Conservation (phyloP, 129 eudicot genomes). For the Artemisia annua region DNA sequence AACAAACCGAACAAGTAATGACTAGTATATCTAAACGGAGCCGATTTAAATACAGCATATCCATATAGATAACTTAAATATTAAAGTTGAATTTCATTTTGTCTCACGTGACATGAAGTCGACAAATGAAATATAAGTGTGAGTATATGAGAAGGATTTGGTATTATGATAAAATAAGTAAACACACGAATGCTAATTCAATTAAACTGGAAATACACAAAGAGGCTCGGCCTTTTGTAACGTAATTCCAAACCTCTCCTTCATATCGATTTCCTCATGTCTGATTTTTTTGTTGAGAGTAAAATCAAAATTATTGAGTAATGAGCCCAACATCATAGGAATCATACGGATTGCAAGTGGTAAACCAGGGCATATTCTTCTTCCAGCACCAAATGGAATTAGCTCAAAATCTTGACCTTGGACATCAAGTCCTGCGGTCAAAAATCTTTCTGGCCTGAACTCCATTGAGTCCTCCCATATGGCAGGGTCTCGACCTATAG, state of each 20-base stretch:
- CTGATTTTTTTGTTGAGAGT: not conserved
- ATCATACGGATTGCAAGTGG: not conserved
- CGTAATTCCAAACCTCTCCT: not conserved
- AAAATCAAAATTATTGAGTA: not conserved
- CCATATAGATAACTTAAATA: no score
- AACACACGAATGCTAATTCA: not conserved
- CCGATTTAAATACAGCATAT: no score
- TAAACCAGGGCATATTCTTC: not conserved
- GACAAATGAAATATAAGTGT: no score
- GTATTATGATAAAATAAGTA: no score
- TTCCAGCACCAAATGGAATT: not conserved
- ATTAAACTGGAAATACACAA: not conserved
- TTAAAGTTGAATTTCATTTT: not conserved
- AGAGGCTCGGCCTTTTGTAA: not conserved
- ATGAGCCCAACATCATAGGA: not conserved
- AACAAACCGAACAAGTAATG: no score
- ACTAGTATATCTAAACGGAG: no score
- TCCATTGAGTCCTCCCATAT: conserved; percentile 20
- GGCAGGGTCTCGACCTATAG: conserved; percentile 22
- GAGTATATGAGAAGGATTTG: no score
- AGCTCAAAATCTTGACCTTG: conserved; percentile 4
- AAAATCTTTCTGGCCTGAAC: conserved; percentile 28
- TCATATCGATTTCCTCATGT: not conserved
- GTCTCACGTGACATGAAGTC: not conserved
- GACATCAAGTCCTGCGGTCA: not conserved